Evolutionary conservation across 2,329 filamentous ascomycete genomes (phyloP).

Genomic region (Fusarium sp.): DNA sequence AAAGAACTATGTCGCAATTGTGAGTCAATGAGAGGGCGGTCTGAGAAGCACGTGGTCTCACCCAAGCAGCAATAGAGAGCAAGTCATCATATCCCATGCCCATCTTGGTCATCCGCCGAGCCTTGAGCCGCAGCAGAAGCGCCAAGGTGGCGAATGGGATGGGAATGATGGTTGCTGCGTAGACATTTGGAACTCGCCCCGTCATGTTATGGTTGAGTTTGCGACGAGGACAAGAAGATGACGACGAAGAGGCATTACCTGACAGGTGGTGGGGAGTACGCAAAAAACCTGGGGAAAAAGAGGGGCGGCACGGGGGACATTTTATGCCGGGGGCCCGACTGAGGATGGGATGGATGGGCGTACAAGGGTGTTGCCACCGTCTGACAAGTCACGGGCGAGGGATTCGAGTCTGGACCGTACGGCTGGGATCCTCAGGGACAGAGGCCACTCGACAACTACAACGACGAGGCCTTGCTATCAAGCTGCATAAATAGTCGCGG

Average conservation of each 20-base stretch:
- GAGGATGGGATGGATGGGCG: background rate
- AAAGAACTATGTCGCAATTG: constrained; percentile 22
- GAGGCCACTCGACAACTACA: no score
- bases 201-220: constrained; percentile 36
- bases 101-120: constrained; percentile 43
- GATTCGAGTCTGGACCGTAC: background rate
- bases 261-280: background rate
- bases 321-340: background rate
- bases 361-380: constrained; percentile 10
- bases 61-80: constrained; percentile 37
- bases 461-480: no score
- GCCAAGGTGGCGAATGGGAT: constrained; percentile 39
- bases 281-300: constrained; percentile 23
- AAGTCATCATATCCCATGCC: constrained; percentile 40
- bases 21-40: background rate
- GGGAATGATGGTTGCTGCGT: constrained; percentile 37
- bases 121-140: constrained; percentile 35
- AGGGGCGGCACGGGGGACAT: constrained; percentile 19
- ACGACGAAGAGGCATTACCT: constrained; percentile 19
- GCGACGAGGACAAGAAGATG: background rate
- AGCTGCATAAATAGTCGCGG: no score
- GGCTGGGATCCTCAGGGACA: constrained; percentile 4
- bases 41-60: constrained; percentile 9
- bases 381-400: background rate
- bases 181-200: constrained; percentile 43